These are phyloP conservation scores for Tuber brumale DNA, from an alignment of 495 filamentous ascomycete genomes.

Conservation along the genomic window DNA sequence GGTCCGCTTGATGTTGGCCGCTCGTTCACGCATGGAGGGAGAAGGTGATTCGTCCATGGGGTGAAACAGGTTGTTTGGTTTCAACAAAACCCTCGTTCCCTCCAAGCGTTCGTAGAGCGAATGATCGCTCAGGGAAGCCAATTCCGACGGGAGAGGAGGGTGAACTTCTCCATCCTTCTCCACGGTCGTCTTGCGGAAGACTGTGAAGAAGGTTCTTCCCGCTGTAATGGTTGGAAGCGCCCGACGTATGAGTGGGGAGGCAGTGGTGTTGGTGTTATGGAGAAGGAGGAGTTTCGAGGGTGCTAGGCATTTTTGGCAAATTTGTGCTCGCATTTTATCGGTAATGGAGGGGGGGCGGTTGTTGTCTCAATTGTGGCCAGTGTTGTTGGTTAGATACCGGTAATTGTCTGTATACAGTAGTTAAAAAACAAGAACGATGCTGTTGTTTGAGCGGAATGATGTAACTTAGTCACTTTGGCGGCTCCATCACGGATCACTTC, in stretches of 20 bases:
- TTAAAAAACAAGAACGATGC: background rate
- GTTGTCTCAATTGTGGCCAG: background rate
- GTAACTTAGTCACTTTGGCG: background rate
- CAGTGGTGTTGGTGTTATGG: background rate
- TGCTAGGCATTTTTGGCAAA: slow-evolving; percentile 4
- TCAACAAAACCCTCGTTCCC: slow-evolving; percentile 51
- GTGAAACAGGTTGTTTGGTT: slow-evolving; percentile 84
- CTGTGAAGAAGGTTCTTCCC: slow-evolving; percentile 29
- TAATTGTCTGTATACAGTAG: background rate
- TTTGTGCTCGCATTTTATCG: background rate
- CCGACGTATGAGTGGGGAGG: slow-evolving; percentile 14
- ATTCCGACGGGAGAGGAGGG: slow-evolving; percentile 27
- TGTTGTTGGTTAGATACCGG: background rate
- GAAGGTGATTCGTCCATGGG: slow-evolving; percentile 79
- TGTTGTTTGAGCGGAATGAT: background rate
- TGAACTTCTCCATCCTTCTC: slow-evolving; percentile 3
- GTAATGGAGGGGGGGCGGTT: background rate
- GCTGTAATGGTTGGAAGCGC: background rate
- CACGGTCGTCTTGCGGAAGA: slow-evolving; percentile 15
- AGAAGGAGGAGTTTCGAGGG: slow-evolving; percentile 11
- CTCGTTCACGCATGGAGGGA: slow-evolving; percentile 73
- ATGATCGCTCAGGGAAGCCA: slow-evolving; percentile 24
- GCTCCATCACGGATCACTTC: background rate
- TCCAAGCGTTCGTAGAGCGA: slow-evolving; percentile 19
- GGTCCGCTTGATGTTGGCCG: slow-evolving; percentile 81